Conservation (phyloP, 75 land plant genomes). For the Cryptomeria japonica region DNA sequence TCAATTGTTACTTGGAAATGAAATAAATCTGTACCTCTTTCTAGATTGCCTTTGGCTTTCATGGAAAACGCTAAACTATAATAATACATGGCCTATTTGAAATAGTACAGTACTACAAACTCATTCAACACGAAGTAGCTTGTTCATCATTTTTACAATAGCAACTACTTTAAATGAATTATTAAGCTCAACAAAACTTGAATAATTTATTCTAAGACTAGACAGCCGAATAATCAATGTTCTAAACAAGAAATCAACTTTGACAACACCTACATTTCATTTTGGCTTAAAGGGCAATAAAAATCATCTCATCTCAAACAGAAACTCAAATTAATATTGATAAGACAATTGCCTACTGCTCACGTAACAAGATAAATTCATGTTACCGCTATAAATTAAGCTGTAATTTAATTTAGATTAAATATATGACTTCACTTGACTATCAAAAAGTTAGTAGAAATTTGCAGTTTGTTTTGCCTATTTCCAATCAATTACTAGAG, state of each 20-base stretch:
- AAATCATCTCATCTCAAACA: too few species aligned
- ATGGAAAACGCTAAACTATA: background rate
- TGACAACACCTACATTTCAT: too few species aligned
- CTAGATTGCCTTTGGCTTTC: background rate
- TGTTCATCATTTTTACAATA: background rate
- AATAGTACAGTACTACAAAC: background rate
- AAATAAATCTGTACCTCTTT: background rate
- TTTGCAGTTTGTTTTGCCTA: background rate
- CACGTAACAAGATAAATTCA: too few species aligned
- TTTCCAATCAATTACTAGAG: background rate
- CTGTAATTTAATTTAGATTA: too few species aligned
- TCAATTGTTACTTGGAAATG: background rate
- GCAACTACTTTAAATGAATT: background rate
- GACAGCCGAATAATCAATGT: too few species aligned
- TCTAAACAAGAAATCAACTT: too few species aligned
- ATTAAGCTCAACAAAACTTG: too few species aligned
- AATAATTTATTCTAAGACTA: background rate
- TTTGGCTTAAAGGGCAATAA: too few species aligned
- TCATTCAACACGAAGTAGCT: background rate
- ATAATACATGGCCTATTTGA: background rate
- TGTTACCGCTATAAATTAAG: too few species aligned
- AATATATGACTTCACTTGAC: background rate
- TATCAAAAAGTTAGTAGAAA: background rate
- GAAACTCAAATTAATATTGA: too few species aligned
- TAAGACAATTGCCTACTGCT: too few species aligned